Conservation (phyloP, 2,329 filamentous ascomycete species). For the Fusarium pseudonygamai region DNA sequence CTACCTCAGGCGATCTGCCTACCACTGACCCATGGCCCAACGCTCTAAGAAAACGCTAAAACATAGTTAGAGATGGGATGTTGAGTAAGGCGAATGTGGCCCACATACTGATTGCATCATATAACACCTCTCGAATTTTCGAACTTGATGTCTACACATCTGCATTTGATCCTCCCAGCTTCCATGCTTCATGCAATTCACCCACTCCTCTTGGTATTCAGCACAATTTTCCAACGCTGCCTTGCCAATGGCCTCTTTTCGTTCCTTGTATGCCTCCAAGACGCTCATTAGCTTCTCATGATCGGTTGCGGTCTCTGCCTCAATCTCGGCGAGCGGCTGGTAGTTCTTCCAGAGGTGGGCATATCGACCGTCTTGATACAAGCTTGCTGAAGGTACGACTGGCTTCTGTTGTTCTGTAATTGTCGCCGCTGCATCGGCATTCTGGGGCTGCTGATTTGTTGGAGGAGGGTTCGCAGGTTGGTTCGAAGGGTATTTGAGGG, state of each 20-base stretch:
- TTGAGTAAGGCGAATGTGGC: not conserved
- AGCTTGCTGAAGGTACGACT: conserved; percentile 59
- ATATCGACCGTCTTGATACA: conserved; percentile 70
- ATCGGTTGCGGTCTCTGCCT: conserved; percentile 75
- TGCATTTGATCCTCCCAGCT: conserved; percentile 74
- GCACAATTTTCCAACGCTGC: conserved; percentile 95
- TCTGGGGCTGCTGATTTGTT: conserved; percentile 7
- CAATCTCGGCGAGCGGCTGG: conserved; percentile 74
- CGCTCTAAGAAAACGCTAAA: conserved; percentile 84
- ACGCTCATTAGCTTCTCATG: conserved; percentile 84
- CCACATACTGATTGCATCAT: conserved; percentile 78
- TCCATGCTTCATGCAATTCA: conserved; percentile 82
- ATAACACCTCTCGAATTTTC: conserved; percentile 85
- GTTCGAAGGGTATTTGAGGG: conserved; percentile 68
- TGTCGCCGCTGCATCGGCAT: conserved; percentile 27
- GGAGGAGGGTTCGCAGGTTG: conserved; percentile 33
- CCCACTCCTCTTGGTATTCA: conserved; percentile 83
- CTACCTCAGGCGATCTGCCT: conserved; percentile 71
- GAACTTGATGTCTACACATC: conserved; percentile 82
- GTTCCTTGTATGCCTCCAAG: conserved; percentile 84
- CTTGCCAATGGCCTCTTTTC: conserved; percentile 78
- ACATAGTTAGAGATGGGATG: conserved; percentile 12
- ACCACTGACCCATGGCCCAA: conserved; percentile 82
- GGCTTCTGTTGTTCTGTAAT: conserved; percentile 29
- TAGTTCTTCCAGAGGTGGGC: conserved; percentile 96